Conservation (phyloP, 345 rosid species). For the Gossypium stocksii region DNA sequence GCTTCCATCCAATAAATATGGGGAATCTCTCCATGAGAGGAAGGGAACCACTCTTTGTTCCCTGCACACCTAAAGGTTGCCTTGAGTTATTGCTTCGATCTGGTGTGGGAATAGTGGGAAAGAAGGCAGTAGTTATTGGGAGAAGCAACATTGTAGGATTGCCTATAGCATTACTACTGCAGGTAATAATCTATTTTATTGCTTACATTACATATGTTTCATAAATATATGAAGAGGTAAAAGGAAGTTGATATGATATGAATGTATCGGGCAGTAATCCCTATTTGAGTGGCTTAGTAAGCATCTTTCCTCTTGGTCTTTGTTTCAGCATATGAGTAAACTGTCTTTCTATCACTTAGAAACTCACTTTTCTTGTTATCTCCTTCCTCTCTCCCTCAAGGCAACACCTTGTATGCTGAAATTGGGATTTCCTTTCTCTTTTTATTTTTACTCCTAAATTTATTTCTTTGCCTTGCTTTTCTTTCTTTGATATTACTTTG, state of each 20-base stretch:
- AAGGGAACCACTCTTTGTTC: slow-evolving; percentile 75
- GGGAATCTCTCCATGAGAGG: slow-evolving; percentile 95
- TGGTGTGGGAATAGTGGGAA: slow-evolving; percentile 68
- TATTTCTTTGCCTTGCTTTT: neutral
- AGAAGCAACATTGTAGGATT: slow-evolving; percentile 92
- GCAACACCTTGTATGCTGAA: neutral
- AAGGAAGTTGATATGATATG: neutral
- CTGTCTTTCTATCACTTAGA: neutral
- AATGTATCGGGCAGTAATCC: neutral
- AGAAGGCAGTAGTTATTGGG: slow-evolving; percentile 80
- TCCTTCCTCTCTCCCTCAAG: neutral
- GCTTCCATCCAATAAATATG: slow-evolving; percentile 79
- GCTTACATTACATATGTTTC: neutral
- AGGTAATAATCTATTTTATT: slow-evolving; percentile 39
- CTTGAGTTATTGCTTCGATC: slow-evolving; percentile 73
- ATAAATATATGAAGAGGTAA: neutral
- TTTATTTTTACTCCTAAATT: neutral
- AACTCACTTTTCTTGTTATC: neutral
- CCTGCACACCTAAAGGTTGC: slow-evolving; percentile 90
- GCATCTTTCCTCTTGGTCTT: neutral
- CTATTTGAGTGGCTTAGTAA: neutral
- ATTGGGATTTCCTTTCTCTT: neutral
- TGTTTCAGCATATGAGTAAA: neutral
- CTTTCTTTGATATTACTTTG: neutral
- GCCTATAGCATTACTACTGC: slow-evolving; percentile 76